Evolutionary conservation across 2,329 filamentous ascomycete species (phyloP).

Genomic region (Cryphonectria radicalis): DNA sequence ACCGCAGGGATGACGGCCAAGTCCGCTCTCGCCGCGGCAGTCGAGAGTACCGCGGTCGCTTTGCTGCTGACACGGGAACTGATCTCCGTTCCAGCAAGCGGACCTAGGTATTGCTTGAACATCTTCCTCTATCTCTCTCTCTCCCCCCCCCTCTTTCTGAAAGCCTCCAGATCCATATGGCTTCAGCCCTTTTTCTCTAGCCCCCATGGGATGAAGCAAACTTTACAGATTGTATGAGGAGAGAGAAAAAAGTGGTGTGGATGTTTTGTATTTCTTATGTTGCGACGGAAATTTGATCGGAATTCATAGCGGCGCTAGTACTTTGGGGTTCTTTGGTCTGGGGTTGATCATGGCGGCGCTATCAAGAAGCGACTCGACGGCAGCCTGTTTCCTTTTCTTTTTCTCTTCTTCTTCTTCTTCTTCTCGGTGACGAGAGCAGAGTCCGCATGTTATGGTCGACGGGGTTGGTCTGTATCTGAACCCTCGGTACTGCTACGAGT

Average conservation of each 20-base stretch:
- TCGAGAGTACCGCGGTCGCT: constrained; percentile 10
- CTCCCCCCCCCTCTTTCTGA: neutral
- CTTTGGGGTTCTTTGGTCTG: neutral
- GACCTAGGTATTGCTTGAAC: neutral
- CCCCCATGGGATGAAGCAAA: neutral
- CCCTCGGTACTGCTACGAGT: neutral
- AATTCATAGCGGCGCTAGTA: neutral
- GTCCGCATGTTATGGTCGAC: neutral
- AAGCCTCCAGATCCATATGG: neutral
- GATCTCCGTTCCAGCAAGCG: constrained; percentile 22
- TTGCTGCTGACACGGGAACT: constrained; percentile 18
- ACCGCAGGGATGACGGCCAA: constrained; percentile 31
- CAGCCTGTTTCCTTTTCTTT: neutral
- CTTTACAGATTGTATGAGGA: neutral
- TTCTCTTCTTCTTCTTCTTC: neutral
- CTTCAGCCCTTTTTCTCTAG: neutral
- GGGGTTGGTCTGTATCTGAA: too few relatives aligned
- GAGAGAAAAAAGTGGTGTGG: neutral
- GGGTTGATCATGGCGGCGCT: neutral
- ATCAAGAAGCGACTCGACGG: neutral
- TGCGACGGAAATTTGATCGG: neutral
- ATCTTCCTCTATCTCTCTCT: neutral
- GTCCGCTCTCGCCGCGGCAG: neutral
- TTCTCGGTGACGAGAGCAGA: neutral
- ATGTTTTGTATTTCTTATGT: neutral